These are phyloP conservation scores for Corynascus novoguineensis DNA, from an alignment of 495 filamentous ascomycete species.

Conservation along the genomic window DNA sequence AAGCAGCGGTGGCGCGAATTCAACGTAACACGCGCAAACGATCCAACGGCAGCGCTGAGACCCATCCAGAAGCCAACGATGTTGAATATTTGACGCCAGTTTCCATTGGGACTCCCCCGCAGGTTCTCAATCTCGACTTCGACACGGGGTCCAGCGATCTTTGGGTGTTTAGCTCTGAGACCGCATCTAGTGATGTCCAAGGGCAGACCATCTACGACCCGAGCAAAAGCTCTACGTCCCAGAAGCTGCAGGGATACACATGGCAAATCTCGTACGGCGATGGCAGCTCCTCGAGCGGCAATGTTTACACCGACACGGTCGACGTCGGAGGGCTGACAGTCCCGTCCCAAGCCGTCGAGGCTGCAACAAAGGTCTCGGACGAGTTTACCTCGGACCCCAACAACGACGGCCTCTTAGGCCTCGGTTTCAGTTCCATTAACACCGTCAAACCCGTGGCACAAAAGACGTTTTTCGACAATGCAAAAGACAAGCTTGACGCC, in stretches of 20 bases:
- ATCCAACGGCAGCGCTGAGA: constrained; percentile 35
- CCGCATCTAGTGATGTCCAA: constrained; percentile 20
- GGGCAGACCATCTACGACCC: constrained; percentile 61
- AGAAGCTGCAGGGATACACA: constrained; percentile 46
- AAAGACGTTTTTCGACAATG: constrained; percentile 70
- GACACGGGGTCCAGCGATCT: constrained; percentile 76
- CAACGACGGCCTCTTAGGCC: constrained; percentile 66
- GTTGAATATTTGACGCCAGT: constrained; percentile 64
- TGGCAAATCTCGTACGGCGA: constrained; percentile 74
- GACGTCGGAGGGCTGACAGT: constrained; percentile 60
- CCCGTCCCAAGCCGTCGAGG: constrained; percentile 61
- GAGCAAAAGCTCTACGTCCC: constrained; percentile 38
- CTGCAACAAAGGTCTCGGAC: constrained; percentile 54
- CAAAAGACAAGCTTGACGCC: constrained; percentile 49
- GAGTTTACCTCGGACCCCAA: constrained; percentile 54
- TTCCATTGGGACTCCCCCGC: constrained; percentile 51
- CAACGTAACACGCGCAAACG: constrained; percentile 4
- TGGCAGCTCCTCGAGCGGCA: constrained; percentile 56
- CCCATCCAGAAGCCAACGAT: constrained; percentile 55
- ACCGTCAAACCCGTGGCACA: constrained; percentile 55
- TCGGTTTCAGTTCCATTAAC: constrained; percentile 68
- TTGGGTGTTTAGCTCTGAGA: constrained; percentile 45
- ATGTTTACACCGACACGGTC: constrained; percentile 67
- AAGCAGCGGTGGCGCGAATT: neutral
- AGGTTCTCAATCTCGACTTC: constrained; percentile 61